Evolutionary conservation across 306 rosid species (phyloP).

Genomic region (Dryas alaskensis): DNA sequence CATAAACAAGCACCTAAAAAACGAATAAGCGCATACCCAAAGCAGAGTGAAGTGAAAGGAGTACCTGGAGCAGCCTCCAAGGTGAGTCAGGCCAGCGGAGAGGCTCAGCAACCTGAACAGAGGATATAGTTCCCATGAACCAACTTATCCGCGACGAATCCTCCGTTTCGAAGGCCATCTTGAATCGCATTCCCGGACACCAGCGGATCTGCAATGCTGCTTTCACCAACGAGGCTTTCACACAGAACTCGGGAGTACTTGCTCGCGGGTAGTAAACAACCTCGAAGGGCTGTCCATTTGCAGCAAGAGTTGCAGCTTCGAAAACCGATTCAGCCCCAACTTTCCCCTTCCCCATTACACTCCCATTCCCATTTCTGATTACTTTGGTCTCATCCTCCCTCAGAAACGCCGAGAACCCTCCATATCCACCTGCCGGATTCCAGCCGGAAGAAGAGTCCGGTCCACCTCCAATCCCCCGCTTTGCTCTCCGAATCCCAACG

Average conservation of each 20-base stretch:
- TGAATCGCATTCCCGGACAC: constrained; percentile 89
- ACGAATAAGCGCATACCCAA: not conserved
- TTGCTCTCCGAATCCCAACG: constrained; percentile 84
- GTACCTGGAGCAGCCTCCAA: constrained; percentile 94
- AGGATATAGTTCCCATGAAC: constrained; percentile 90
- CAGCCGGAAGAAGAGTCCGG: constrained; percentile 60
- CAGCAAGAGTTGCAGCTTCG: constrained; percentile 74
- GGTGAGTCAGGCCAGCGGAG: constrained; percentile 87
- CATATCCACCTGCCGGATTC: constrained; percentile 73
- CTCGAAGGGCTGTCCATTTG: constrained; percentile 76
- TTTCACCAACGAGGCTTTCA: constrained; percentile 66
- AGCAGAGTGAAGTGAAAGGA: not conserved
- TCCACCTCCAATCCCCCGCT: constrained; percentile 70
- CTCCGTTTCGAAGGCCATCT: constrained; percentile 93
- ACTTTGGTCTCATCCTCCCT: constrained; percentile 57
- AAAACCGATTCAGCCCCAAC: constrained; percentile 68
- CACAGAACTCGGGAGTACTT: constrained; percentile 85
- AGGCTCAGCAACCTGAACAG: constrained; percentile 74
- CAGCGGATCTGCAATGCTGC: constrained; percentile 62
- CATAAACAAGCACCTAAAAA: not conserved
- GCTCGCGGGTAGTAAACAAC: constrained; percentile 84
- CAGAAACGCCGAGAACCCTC: constrained; percentile 49
- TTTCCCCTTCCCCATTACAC: constrained; percentile 51
- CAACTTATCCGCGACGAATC: constrained; percentile 85
- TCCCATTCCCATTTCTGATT: constrained; percentile 43